phyloP scores from a whole-genome alignment of 2,329 filamentous ascomycete genomes.

The Madurella fahalii region DNA sequence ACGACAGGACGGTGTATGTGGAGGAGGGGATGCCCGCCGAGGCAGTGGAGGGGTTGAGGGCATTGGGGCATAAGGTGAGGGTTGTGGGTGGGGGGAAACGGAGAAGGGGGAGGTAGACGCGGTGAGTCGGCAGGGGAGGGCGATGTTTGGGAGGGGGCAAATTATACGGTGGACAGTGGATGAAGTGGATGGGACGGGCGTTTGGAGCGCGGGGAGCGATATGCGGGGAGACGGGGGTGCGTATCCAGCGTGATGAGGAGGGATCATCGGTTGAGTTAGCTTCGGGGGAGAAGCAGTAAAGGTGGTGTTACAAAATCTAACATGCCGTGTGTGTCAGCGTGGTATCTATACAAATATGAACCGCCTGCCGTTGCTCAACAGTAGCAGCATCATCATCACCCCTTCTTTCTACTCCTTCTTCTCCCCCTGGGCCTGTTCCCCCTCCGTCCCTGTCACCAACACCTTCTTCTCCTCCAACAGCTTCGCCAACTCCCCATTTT shows the following conservation, averaged over 20 bases:
- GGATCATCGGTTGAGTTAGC: not conserved
- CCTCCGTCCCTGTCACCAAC: conserved; percentile 59
- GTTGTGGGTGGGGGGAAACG: conserved; percentile 53
- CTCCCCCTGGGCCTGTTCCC: conserved; percentile 31
- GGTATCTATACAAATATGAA: not conserved
- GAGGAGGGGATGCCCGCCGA: conserved; percentile 76
- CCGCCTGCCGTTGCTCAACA: not conserved
- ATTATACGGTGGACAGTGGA: conserved; percentile 77
- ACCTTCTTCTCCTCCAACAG: conserved; percentile 88
- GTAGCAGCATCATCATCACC: not conserved
- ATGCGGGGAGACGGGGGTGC: conserved; percentile 75
- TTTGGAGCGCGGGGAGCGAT: conserved; percentile 91
- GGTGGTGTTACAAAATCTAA: conserved; percentile 10
- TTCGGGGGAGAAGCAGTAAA: not conserved
- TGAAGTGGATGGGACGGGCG: conserved; percentile 57
- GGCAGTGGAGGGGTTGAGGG: conserved; percentile 62
- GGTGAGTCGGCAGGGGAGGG: conserved; percentile 44
- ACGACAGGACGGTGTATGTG: conserved; percentile 65
- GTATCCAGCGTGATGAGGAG: conserved; percentile 45
- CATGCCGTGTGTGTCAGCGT: conserved; percentile 7
- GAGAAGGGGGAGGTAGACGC: not conserved
- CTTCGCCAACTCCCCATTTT: conserved; percentile 89
- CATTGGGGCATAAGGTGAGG: conserved; percentile 68
- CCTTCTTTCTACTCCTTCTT: conserved; percentile 31
- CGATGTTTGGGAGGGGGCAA: conserved; percentile 81